phyloP scores from a whole-genome alignment of 768 basidiomycete genomes.

The Fibroporia radiculosa region DNA sequence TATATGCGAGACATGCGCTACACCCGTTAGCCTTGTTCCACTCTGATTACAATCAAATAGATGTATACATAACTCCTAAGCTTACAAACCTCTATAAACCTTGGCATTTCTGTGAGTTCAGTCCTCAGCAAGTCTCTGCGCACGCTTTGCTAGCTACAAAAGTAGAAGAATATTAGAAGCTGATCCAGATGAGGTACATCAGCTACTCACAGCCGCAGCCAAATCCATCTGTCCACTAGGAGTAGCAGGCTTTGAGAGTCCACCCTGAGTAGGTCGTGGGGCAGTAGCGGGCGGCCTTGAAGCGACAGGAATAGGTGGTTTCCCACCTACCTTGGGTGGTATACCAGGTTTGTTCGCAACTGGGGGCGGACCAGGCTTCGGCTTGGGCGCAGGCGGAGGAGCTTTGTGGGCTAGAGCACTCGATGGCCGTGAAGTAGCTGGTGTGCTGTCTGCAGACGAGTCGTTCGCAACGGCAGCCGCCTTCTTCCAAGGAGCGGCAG shows the following conservation, averaged over 20 bases:
- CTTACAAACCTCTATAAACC: too few relatives aligned
- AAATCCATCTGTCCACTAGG: constrained; percentile 66
- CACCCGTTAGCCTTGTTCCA: too few relatives aligned
- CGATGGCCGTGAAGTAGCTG: constrained; percentile 41
- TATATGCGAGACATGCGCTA: too few relatives aligned
- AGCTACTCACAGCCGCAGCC: constrained; percentile 65
- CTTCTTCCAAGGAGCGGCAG: constrained; percentile 71
- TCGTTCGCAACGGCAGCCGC: constrained; percentile 15
- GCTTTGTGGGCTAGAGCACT: constrained; percentile 42
- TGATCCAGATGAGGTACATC: neutral
- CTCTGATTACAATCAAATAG: too few relatives aligned
- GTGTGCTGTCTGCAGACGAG: constrained; percentile 30
- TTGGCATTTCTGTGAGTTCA: too few relatives aligned
- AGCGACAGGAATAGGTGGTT: constrained; percentile 57
- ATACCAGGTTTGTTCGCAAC: constrained; percentile 45
- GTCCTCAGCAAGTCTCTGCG: constrained; percentile 44
- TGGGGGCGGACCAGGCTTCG: constrained; percentile 53
- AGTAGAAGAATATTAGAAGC: neutral
- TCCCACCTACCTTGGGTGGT: constrained; percentile 39
- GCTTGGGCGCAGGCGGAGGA: constrained; percentile 58
- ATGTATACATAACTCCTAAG: neutral
- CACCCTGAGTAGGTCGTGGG: constrained; percentile 32
- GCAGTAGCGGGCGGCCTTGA: constrained; percentile 38
- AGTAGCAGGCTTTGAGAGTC: constrained; percentile 32
- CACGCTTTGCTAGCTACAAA: constrained; percentile 67